Evolutionary conservation across 1,284 basidiomycete species (phyloP).

Genomic region (Xerocomus nothofagi): DNA sequence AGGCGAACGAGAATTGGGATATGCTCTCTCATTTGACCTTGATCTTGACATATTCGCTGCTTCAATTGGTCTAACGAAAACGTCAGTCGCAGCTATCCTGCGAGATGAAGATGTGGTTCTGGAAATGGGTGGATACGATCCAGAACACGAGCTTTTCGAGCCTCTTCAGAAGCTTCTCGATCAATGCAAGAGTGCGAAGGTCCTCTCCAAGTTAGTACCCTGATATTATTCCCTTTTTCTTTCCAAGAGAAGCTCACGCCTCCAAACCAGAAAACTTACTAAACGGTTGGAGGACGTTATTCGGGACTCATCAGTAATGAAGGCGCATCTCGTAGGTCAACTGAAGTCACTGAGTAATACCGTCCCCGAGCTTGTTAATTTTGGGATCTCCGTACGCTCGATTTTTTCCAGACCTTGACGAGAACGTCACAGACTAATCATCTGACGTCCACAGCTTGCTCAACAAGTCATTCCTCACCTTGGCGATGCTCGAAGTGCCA

Average conservation of each 20-base stretch:
- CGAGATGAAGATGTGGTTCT: constrained; percentile 77
- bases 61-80: constrained; percentile 85
- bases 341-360: constrained; percentile 71
- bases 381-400: constrained; percentile 76
- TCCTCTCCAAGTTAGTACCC: constrained; percentile 67
- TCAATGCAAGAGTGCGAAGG: constrained; percentile 78
- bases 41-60: constrained; percentile 93
- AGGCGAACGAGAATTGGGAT: constrained; percentile 86
- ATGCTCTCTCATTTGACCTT: constrained; percentile 77
- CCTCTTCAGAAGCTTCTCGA: constrained; percentile 82
- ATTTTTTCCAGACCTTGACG: not conserved
- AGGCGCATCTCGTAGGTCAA: constrained; percentile 66
- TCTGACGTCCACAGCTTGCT: constrained; percentile 58
- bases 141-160: constrained; percentile 72
- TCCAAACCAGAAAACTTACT: constrained; percentile 70
- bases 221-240: not conserved
- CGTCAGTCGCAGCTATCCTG: constrained; percentile 70
- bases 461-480: constrained; percentile 84
- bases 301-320: constrained; percentile 69
- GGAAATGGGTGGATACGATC: constrained; percentile 72
- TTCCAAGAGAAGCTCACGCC: constrained; percentile 5
- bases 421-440: not conserved
- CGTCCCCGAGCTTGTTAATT: constrained; percentile 82
- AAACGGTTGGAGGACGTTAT: constrained; percentile 81
- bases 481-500: constrained; percentile 70